A percentile compares a stretch with the other conserved stretches of the same genome.
phyloP scores from a whole-genome alignment of 2,329 filamentous ascomycete species.

The Fusarium transvaalense region DNA sequence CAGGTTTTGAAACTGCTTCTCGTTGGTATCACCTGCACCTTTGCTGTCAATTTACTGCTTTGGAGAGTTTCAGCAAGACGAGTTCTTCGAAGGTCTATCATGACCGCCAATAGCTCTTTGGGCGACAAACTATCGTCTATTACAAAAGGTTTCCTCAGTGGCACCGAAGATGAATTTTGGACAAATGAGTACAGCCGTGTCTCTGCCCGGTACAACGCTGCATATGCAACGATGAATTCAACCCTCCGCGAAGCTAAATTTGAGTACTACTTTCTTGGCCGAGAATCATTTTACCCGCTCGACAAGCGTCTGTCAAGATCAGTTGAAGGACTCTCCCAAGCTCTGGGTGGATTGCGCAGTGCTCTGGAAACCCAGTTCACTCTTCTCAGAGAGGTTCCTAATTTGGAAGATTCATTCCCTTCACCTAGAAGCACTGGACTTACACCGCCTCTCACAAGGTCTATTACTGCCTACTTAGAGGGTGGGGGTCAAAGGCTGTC shows the following conservation, averaged over 20 bases:
- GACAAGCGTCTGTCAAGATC: constrained; percentile 86
- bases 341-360: constrained; percentile 89
- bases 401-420: constrained; percentile 23
- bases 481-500: constrained; percentile 64
- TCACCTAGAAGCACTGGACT: constrained; percentile 36
- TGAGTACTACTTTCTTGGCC: constrained; percentile 86
- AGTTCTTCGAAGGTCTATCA: constrained; percentile 78
- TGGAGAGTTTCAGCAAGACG: constrained; percentile 83
- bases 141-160: constrained; percentile 84
- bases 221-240: constrained; percentile 78
- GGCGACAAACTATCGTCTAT: constrained; percentile 86
- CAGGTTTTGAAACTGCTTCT: constrained; percentile 87
- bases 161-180: constrained; percentile 81
- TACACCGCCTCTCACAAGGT: constrained; percentile 48
- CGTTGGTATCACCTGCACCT: constrained; percentile 79
- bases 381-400: constrained; percentile 74
- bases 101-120: constrained; percentile 78
- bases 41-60: constrained; percentile 80
- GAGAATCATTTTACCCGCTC: constrained; percentile 81
- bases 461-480: constrained; percentile 53
- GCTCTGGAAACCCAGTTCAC: constrained; percentile 91
- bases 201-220: constrained; percentile 72
- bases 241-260: constrained; percentile 87
- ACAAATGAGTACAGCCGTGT: constrained; percentile 74
- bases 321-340: constrained; percentile 86